Conservation (phyloP, 2,329 filamentous ascomycete species). For the Aspergillus sp. region DNA sequence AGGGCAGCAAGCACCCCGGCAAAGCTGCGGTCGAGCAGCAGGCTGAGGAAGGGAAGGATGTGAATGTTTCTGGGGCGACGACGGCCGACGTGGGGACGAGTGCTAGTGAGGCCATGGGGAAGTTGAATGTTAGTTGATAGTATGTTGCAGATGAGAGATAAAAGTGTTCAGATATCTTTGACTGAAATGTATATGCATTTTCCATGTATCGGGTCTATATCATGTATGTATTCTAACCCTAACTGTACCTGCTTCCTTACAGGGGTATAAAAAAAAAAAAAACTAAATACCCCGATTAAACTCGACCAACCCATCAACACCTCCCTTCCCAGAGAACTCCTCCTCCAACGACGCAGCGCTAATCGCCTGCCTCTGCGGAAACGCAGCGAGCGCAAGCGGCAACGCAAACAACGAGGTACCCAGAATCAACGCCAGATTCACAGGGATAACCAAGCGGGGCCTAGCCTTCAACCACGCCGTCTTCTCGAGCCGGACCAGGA, state of each 20-base stretch:
- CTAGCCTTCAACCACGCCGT: constrained; percentile 71
- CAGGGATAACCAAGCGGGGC: constrained; percentile 66
- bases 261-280: neutral
- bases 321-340: constrained; percentile 76
- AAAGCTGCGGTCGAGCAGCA: constrained; percentile 22
- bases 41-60: neutral
- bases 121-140: neutral
- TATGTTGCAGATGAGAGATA: too few relatives aligned
- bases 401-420: constrained; percentile 80
- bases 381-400: constrained; percentile 80
- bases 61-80: neutral
- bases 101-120: neutral
- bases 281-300: constrained; percentile 90
- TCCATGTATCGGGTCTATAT: too few relatives aligned
- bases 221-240: too few relatives aligned
- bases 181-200: too few relatives aligned
- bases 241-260: too few relatives aligned
- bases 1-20: constrained; percentile 20
- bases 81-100: neutral
- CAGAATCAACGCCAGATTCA: constrained; percentile 83
- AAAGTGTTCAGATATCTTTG: too few relatives aligned
- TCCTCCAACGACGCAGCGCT: constrained; percentile 67
- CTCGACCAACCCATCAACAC: constrained; percentile 73
- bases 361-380: constrained; percentile 83
- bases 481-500: constrained; percentile 76